These are phyloP conservation scores for Serendipita sp. DNA, from an alignment of 768 basidiomycete species.

Conservation along the genomic window DNA sequence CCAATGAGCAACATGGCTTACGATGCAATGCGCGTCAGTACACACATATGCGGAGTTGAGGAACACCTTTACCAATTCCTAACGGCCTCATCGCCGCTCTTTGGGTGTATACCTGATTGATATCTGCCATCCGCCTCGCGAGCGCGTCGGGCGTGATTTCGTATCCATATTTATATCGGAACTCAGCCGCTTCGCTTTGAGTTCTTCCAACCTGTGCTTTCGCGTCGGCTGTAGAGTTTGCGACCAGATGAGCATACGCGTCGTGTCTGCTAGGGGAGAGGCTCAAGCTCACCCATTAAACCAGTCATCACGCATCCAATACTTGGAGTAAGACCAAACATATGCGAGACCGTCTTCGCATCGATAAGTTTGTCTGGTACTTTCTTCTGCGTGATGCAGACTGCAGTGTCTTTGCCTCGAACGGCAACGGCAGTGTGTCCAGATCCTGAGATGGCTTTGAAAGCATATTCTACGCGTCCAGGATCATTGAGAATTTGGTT, in stretches of 20 bases:
- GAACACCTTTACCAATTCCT: conserved; percentile 59
- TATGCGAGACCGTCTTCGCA: conserved; percentile 81
- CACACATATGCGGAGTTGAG: neutral
- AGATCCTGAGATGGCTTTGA: conserved; percentile 96
- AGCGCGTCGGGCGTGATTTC: conserved; percentile 97
- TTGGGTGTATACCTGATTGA: conserved; percentile 98
- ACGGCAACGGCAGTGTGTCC: conserved; percentile 90
- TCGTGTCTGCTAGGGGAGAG: neutral
- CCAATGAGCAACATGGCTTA: conserved; percentile 97
- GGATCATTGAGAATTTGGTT: neutral
- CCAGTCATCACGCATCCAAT: conserved; percentile 99
- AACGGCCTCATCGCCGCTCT: conserved; percentile 91
- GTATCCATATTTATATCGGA: conserved; percentile 92
- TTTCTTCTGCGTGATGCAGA: conserved; percentile 97
- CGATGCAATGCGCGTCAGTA: neutral
- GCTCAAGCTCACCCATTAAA: conserved; percentile 50
- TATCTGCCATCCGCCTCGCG: conserved; percentile 85
- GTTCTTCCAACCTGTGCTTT: conserved; percentile 78
- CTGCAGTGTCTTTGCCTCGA: conserved; percentile 83
- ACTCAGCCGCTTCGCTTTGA: conserved; percentile 75
- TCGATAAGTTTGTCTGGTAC: conserved; percentile 97
- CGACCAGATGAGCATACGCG: neutral
- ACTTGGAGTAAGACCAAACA: conserved; percentile 88
- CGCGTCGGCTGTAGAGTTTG: conserved; percentile 56
- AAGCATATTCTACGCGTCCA: conserved; percentile 77